Evolutionary conservation across 352 stramenopile genomes (phyloP), one percentile per base, ranked within the genome.

Genomic region (Globisporangium emineosum): DNA sequence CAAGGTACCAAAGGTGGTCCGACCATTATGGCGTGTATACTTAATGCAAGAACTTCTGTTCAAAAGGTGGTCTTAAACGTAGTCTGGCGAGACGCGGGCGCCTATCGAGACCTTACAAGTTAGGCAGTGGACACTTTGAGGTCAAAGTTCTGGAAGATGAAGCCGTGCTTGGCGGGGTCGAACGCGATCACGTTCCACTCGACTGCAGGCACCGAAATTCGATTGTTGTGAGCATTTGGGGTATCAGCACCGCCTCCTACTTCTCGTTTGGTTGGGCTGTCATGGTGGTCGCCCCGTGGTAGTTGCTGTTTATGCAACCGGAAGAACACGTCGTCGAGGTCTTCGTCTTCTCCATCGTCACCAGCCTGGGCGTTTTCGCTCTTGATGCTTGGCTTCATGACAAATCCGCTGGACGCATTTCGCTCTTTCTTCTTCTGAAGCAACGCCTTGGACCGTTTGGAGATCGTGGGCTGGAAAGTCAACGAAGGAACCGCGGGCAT

Each of bases 141-240:
- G 35, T 75, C 73, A 47, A 88, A 85, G 54, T 68, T 72, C 6
- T 79, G 54, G 30, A 88, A 65, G 43, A 89, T 84, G 60, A 87
- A 89, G 27, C 58, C 47, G 37, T 68, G 71, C 30, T 51, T 81
- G 2, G 42, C 5, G 35, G 52, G 43, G 40, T 80, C 42, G 54
- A 73, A 86, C 25, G 49, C 17, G 19, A 89, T 59, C 13, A 67
- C 59, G 25, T 74, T 86, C 75, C 75, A 90, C 10, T 69, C 57
- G n/a, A 43, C 51, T 42, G 8, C 7, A 43, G 51, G 19, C 30
- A 8, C 19, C 6, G 19, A 2, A 6, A 3, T 57, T 42, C 51
- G 51, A 45, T 13, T 45, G 15, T 45, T 45, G 8, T n/a, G 23
- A 1, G 3, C 19, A 2, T 17, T 25, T n/a, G 10, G 23, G 9